Conservation (phyloP, 164 flowering plant genomes). For the grape (Vitis vinifera) region ASM3070453v1 NC_081813.1:4363001-4363500, state of each 20-base stretch:
- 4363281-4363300: slow-evolving; percentile 43
- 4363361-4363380: no score
- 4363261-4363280: slow-evolving; percentile 45
- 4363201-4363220: slow-evolving; percentile 43
- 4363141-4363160: not conserved
- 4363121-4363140: not conserved
- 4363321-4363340: not conserved
- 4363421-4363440: no score
- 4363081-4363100: not conserved
- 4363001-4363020: slow-evolving; percentile 43
- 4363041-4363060: slow-evolving; percentile 43
- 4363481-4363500: no score
- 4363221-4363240: slow-evolving; percentile 43
- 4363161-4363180: slow-evolving; percentile 41
- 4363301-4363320: slow-evolving; percentile 47
- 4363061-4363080: slow-evolving; percentile 52
- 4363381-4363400: no score
- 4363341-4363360: not conserved
- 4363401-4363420: no score
- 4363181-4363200: slow-evolving; percentile 35
- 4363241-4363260: slow-evolving; percentile 47
- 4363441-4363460: no score
- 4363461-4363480: no score
- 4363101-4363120: no score
- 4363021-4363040: slow-evolving; percentile 43